Evolutionary conservation across 2,329 filamentous ascomycete genomes (phyloP), one percentile per base, ranked within the genome.

Genomic region (Furcasterigmium sp.): DNA sequence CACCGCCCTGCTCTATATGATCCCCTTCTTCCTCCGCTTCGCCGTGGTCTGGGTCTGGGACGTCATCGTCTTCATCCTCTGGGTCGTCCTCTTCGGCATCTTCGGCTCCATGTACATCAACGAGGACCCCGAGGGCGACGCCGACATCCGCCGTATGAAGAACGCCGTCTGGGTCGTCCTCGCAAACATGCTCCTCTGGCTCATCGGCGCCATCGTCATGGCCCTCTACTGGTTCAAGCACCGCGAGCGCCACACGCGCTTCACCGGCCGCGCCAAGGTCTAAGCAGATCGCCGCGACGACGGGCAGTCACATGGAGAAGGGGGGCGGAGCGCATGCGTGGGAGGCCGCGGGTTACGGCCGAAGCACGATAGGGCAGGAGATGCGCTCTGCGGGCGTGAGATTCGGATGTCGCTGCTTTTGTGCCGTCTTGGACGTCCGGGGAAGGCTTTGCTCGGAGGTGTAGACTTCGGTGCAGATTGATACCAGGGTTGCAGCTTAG

Each of bases 81-180:
- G 87, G 84, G 80, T 89, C 46, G 78, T 82, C 2, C 72, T 93
- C 6, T 95, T 95, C 60, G 90, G 88, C 15, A 69, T 93, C 47
- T 95, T 95, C 59, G 90, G 83, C 25, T 10, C 15, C n/a, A 67
- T 91, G 73, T 95, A 84, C 70, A 85, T 95, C 58, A 64, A 78
- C 42, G 82, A 82, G 55, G 62, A 88, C 46, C 61, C 82, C 0
- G 71, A 85, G 58, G 82, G 81, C 13, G 75, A 87, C 57, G 54
- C 55, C 32, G 81, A 75, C 39, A 75, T 91, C 45, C 67, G 72
- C 51, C 76, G 87, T 44, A 95, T 95, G 89, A 89, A 90, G 68
- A 82, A 84, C 57, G 87, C 88, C 5, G 87, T 93, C 14, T 95
- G 87, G 86, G 73, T 95, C 37, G 85, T 91, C 61, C 63, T 95